Evolutionary conservation across 495 filamentous ascomycete genomes (phyloP).

Genomic region (Sphaerosporella brunnea): DNA sequence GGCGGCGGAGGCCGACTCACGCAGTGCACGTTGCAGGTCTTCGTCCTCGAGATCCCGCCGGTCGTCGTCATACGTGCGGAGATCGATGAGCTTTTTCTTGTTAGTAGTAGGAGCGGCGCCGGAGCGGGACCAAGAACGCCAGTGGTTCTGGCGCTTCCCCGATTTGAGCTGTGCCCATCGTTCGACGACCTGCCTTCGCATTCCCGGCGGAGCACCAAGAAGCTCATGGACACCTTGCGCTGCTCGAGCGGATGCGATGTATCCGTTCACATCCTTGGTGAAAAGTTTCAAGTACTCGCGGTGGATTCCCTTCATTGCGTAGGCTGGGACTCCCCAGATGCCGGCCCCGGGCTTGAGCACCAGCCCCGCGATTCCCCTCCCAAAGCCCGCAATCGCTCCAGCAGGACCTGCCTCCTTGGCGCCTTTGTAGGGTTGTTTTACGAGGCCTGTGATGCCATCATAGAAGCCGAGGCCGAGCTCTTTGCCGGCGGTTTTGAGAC

Average conservation of each 20-base stretch:
- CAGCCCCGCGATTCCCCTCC: slow-evolving; percentile 58
- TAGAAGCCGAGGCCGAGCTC: slow-evolving; percentile 54
- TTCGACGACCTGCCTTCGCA: neutral
- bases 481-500: slow-evolving; percentile 45
- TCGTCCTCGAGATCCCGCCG: neutral
- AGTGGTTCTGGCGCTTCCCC: neutral
- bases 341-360: slow-evolving; percentile 53
- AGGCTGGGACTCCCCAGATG: slow-evolving; percentile 43
- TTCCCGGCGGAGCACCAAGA: neutral
- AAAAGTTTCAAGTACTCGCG: slow-evolving; percentile 34
- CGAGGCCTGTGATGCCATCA: slow-evolving; percentile 55
- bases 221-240: slow-evolving; percentile 2
- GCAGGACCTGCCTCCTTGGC: slow-evolving; percentile 39
- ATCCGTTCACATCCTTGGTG: slow-evolving; percentile 21
- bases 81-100: slow-evolving; percentile 5
- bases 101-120: neutral
- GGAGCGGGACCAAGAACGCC: neutral
- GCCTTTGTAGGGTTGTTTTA: slow-evolving; percentile 46
- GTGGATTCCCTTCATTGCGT: slow-evolving; percentile 47
- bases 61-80: neutral
- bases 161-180: neutral
- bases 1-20: neutral
- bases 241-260: slow-evolving; percentile 10
- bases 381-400: slow-evolving; percentile 49
- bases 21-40: neutral